These are phyloP conservation scores for Alternaria atra DNA, from an alignment of 2,329 filamentous ascomycete species.

Conservation along the genomic window DNA sequence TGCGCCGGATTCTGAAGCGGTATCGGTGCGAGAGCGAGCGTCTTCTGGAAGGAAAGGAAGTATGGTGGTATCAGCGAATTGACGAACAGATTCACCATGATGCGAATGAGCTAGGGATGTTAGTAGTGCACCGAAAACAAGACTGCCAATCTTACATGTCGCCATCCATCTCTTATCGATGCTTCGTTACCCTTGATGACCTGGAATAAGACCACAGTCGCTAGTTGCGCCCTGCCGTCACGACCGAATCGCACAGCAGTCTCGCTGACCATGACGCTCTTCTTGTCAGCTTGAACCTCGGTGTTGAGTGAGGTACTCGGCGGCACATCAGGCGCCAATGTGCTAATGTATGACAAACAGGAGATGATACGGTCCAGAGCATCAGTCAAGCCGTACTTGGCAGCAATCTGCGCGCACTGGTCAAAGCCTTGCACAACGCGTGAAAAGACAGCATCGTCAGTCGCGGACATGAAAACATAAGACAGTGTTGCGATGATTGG, in stretches of 20 bases:
- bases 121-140: constrained; percentile 36
- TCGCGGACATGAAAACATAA: constrained; percentile 99
- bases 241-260: constrained; percentile 94
- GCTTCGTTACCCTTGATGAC: constrained; percentile 86
- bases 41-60: constrained; percentile 70
- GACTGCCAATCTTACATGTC: constrained; percentile 66
- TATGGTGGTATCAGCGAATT: constrained; percentile 91
- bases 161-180: constrained; percentile 79
- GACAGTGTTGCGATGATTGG: constrained; percentile 93
- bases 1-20: constrained; percentile 91
- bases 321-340: constrained; percentile 76
- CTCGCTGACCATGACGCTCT: constrained; percentile 98
- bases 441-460: constrained; percentile 93
- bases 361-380: constrained; percentile 93
- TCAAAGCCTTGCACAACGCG: constrained; percentile 94
- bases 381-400: constrained; percentile 82
- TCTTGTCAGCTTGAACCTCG: constrained; percentile 90
- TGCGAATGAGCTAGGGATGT: constrained; percentile 77
- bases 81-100: constrained; percentile 94
- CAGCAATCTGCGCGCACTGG: constrained; percentile 92
- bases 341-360: constrained; percentile 89
- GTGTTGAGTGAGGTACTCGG: constrained; percentile 92
- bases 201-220: constrained; percentile 93
- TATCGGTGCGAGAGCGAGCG: constrained; percentile 79
- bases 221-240: constrained; percentile 91